These are phyloP conservation scores for Elaphomyces granulatus DNA, from an alignment of 495 filamentous ascomycete species.

Conservation along the genomic window DNA sequence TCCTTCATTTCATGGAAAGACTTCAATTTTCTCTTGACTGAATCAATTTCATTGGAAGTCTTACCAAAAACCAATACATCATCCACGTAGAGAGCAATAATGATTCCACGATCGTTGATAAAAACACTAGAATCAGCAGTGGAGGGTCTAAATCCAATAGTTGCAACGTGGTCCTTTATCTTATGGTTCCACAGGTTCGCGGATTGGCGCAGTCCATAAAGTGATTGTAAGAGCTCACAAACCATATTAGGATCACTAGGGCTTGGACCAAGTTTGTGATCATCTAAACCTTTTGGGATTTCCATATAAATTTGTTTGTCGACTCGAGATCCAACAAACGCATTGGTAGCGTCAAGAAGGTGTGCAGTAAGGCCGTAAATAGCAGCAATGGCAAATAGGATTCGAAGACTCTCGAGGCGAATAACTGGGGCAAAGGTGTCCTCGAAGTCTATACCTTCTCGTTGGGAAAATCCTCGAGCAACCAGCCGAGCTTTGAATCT, in stretches of 20 bases:
- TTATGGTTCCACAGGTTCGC: background rate
- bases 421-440: slow-evolving; percentile 11
- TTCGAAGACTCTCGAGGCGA: background rate
- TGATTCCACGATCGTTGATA: background rate
- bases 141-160: background rate
- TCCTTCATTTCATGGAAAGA: background rate
- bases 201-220: background rate
- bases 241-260: background rate
- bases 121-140: background rate
- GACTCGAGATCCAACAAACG: background rate
- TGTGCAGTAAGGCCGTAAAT: background rate
- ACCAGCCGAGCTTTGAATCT: slow-evolving; percentile 14
- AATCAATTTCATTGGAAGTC: background rate
- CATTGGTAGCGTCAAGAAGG: background rate
- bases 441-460: slow-evolving; percentile 12
- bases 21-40: background rate
- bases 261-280: background rate
- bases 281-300: background rate
- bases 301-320: background rate
- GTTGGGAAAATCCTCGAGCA: slow-evolving; percentile 11
- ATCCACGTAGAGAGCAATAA: background rate
- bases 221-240: background rate
- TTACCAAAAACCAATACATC: background rate
- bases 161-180: background rate
- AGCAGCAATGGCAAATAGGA: background rate